phyloP scores from a whole-genome alignment of 1,284 basidiomycete genomes.

The Leccinum subspadiceum region DNA sequence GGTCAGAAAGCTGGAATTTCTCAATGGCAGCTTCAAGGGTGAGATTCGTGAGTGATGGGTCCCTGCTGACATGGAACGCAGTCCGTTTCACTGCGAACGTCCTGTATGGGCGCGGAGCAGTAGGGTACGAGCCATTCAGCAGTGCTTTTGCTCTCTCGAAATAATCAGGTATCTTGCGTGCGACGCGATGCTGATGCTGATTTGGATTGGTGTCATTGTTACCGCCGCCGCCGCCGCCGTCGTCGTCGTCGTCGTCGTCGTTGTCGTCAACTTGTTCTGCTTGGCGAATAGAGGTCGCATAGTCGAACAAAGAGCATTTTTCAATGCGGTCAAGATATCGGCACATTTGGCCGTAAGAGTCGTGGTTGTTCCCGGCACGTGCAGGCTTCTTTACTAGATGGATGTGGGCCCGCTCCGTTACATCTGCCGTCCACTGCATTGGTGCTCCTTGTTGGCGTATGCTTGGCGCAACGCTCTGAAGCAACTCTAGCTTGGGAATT shows the following conservation, averaged over 20 bases:
- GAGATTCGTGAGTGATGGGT: too few species aligned
- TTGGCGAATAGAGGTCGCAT: not conserved
- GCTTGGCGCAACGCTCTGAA: not conserved
- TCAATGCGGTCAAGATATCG: not conserved
- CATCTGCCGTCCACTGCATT: not conserved
- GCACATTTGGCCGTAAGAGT: not conserved
- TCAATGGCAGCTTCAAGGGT: too few species aligned
- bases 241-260: too few species aligned
- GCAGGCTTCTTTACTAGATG: not conserved
- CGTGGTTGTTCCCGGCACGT: not conserved
- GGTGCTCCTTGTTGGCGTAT: not conserved
- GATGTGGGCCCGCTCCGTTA: not conserved
- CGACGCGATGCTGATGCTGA: too few species aligned
- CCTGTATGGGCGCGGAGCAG: not conserved
- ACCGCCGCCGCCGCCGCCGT: too few species aligned
- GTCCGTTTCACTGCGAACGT: not conserved
- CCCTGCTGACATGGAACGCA: not conserved
- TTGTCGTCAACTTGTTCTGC: too few species aligned
- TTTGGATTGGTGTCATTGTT: too few species aligned
- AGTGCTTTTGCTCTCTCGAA: too few species aligned
- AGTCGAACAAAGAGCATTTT: not conserved
- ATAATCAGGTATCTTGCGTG: too few species aligned
- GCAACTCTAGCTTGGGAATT: not conserved
- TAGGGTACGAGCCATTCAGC: not conserved
- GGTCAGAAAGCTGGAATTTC: too few species aligned